phyloP scores from a whole-genome alignment of 1,139 yeast species.

The Suhomyces terraborum region DNA sequence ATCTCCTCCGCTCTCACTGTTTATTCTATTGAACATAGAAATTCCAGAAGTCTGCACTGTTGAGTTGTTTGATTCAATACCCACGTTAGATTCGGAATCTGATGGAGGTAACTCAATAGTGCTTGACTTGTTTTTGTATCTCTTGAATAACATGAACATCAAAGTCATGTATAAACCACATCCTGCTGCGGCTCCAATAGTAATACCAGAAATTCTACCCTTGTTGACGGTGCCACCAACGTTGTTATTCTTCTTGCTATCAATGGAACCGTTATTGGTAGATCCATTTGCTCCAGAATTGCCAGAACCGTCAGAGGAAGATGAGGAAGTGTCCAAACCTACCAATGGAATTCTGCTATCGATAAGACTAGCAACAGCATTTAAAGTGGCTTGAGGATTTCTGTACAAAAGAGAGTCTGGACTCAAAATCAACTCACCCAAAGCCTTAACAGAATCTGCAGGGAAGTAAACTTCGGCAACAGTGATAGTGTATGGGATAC shows the following conservation, averaged over 20 bases:
- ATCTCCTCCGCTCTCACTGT: constrained; percentile 17
- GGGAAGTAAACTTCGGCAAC: constrained; percentile 81
- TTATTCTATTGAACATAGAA: constrained; percentile 36
- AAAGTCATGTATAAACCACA: constrained; percentile 57
- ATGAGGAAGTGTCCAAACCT: constrained; percentile 42
- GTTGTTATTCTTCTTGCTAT: constrained; percentile 16
- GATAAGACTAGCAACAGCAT: constrained; percentile 55
- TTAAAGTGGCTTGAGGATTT: constrained; percentile 49
- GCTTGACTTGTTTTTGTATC: constrained; percentile 36
- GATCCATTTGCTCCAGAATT: constrained; percentile 17
- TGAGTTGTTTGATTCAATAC: constrained; percentile 25
- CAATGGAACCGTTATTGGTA: constrained; percentile 46
- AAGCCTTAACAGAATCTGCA: constrained; percentile 40
- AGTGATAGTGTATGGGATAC: constrained; percentile 59
- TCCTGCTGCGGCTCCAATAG: constrained; percentile 71
- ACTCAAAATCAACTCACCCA: constrained; percentile 48
- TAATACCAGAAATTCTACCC: constrained; percentile 56
- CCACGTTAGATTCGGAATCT: constrained; percentile 45
- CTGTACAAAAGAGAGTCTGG: constrained; percentile 51
- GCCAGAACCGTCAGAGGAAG: constrained; percentile 20
- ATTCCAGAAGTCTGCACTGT: constrained; percentile 26
- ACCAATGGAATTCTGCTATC: constrained; percentile 65
- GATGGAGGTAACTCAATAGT: constrained; percentile 45
- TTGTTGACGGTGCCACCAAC: constrained; percentile 28
- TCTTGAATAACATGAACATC: constrained; percentile 47